Percentiles rank a stretch among this genome's conserved stretches.
Evolutionary conservation across 2,329 filamentous ascomycete species (phyloP).

Genomic region (Trichoderma sp.): DNA sequence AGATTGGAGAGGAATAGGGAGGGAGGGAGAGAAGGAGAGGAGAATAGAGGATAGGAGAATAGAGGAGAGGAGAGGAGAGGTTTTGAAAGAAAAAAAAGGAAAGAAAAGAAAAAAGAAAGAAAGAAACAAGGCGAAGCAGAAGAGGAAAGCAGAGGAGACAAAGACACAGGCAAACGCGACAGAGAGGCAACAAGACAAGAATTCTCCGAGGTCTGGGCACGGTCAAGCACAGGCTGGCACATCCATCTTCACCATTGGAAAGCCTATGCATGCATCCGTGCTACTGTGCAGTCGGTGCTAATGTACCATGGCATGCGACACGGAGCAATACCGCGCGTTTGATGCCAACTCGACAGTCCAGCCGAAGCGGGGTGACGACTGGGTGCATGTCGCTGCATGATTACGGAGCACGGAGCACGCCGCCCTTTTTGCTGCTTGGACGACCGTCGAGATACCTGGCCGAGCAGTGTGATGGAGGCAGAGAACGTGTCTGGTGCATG

Average conservation of each 20-base stretch:
- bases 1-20: not conserved
- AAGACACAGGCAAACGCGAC: no score
- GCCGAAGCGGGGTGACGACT: not conserved
- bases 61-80: not conserved
- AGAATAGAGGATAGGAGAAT: not conserved
- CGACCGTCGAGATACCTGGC: not conserved
- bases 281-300: not conserved
- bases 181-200: not conserved
- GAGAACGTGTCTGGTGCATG: not conserved
- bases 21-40: not conserved
- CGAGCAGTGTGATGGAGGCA: not conserved
- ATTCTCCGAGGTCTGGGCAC: not conserved
- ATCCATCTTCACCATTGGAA: not conserved
- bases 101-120: no score
- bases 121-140: no score
- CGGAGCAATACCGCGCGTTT: slow-evolving; percentile 6
- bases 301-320: not conserved
- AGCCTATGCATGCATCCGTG: not conserved
- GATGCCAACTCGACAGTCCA: not conserved
- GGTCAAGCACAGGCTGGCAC: not conserved
- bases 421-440: not conserved
- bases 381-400: slow-evolving; percentile 3
- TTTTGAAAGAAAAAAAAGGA: no score
- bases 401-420: slow-evolving; percentile 8
- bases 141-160: not conserved